Percentiles rank a stretch among this genome's conserved stretches.
phyloP scores from a whole-genome alignment of 129 eudicot species.

The Oenanthe sinensis region DNA sequence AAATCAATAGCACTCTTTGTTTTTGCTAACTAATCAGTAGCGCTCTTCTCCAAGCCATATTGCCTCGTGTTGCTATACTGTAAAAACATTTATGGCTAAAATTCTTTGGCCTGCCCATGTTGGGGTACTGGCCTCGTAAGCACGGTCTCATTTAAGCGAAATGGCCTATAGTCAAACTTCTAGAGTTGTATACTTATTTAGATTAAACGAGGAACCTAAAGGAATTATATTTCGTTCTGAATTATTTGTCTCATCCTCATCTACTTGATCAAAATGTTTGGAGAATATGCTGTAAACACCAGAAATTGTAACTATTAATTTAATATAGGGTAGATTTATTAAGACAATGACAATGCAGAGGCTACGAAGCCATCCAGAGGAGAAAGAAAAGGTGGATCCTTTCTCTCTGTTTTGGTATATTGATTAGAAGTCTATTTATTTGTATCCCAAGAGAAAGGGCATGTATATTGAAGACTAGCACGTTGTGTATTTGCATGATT shows the following conservation, averaged over 20 bases:
- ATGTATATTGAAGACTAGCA: not conserved
- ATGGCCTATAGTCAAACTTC: constrained; percentile 15
- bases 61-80: constrained; percentile 6
- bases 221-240: not conserved
- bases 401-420: not conserved
- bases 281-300: not conserved
- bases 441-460: not conserved
- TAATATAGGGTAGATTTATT: not conserved
- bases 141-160: not conserved
- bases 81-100: constrained; percentile 4
- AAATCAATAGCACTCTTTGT: not conserved
- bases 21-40: not conserved
- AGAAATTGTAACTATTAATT: not conserved
- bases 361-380: not conserved
- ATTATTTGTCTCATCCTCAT: not conserved
- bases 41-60: constrained; percentile 8
- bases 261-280: not conserved
- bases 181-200: constrained; percentile 18
- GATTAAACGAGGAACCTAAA: not conserved
- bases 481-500: not conserved
- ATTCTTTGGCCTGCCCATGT: not conserved
- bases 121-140: not conserved
- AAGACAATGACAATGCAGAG: not conserved
- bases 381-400: not conserved
- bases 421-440: not conserved